These are phyloP conservation scores for Schoenoplectus tabernaemontani DNA, from an alignment of 202 grass and related monocot genomes.

Conservation along the genomic window DNA sequence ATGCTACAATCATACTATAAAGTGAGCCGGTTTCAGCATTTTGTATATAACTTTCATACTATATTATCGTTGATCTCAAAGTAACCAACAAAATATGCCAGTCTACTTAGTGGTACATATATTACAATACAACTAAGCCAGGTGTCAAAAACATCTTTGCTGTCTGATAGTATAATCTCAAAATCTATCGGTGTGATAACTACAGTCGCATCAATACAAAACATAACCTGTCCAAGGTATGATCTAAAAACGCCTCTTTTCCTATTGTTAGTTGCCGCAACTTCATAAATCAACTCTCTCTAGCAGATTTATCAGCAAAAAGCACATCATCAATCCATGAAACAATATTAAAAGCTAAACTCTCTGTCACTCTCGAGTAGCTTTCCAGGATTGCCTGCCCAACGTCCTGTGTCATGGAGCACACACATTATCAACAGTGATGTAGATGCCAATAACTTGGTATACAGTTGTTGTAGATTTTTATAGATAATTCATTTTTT, in stretches of 20 bases:
- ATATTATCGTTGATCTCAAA: neutral
- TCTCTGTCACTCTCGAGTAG: constrained; percentile 91
- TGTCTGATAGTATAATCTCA: constrained; percentile 13
- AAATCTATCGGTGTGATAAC: neutral
- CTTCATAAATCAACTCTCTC: constrained; percentile 27
- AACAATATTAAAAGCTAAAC: constrained; percentile 80
- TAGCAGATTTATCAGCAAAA: constrained; percentile 50
- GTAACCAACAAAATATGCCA: neutral
- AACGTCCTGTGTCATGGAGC: constrained; percentile 46
- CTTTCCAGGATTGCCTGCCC: constrained; percentile 90
- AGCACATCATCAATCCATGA: constrained; percentile 85
- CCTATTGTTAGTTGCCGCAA: constrained; percentile 24
- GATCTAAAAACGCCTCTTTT: constrained; percentile 14
- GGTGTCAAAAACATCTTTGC: constrained; percentile 9
- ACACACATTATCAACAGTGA: constrained; percentile 7
- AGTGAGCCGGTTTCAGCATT: neutral
- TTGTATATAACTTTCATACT: neutral
- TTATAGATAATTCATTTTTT: neutral
- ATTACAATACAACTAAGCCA: constrained; percentile 19
- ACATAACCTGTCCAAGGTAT: constrained; percentile 14
- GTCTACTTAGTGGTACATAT: neutral
- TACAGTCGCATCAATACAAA: constrained; percentile 13
- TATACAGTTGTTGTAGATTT: neutral
- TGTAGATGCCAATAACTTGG: neutral
- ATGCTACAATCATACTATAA: neutral